Conservation (phyloP, 352 stramenopile genomes). For the Phytophthora melonis region DNA sequence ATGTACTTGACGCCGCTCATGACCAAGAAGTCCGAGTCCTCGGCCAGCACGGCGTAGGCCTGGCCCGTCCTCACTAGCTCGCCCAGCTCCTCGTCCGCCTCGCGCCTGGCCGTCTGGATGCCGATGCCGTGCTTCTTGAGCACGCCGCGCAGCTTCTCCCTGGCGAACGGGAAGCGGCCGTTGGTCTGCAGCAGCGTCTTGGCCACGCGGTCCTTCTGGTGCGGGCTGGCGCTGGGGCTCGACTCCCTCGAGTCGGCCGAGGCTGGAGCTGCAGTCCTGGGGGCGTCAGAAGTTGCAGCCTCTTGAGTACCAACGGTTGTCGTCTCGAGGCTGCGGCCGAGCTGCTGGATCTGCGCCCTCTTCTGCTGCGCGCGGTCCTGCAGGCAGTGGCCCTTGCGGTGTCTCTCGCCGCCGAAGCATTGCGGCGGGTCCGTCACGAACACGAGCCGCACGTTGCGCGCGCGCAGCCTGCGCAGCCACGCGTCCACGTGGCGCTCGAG, state of each 20-base stretch:
- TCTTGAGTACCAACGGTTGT: conserved; percentile 2
- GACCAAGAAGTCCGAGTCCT: conserved; percentile 92
- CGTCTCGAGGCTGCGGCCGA: conserved; percentile 16
- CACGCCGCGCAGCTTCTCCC: conserved; percentile 71
- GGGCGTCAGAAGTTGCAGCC: too few species aligned
- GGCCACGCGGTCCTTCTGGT: conserved; percentile 11
- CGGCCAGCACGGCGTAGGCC: conserved; percentile 72
- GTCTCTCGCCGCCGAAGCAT: conserved; percentile 74
- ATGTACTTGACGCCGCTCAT: conserved; percentile 89
- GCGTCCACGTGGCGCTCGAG: conserved; percentile 54
- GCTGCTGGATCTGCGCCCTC: conserved; percentile 49
- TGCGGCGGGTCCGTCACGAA: conserved; percentile 82
- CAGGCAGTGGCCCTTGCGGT: conserved; percentile 70
- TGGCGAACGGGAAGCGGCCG: conserved; percentile 78
- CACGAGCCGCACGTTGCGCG: conserved; percentile 58
- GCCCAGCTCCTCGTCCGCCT: conserved; percentile 84
- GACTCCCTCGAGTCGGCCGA: too few species aligned
- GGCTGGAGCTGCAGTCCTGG: too few species aligned
- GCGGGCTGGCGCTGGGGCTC: not conserved
- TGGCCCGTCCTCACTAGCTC: conserved; percentile 61
- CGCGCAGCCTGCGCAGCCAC: conserved; percentile 58
- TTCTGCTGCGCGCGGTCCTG: conserved; percentile 70
- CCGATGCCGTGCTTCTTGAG: conserved; percentile 58
- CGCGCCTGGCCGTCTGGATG: conserved; percentile 63
- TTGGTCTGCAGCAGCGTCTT: conserved; percentile 69